Percentiles rank a stretch among this genome's conserved stretches.
Conservation (phyloP, 2,329 filamentous ascomycete genomes). For the Ceratocystiopsis minuta region DNA sequence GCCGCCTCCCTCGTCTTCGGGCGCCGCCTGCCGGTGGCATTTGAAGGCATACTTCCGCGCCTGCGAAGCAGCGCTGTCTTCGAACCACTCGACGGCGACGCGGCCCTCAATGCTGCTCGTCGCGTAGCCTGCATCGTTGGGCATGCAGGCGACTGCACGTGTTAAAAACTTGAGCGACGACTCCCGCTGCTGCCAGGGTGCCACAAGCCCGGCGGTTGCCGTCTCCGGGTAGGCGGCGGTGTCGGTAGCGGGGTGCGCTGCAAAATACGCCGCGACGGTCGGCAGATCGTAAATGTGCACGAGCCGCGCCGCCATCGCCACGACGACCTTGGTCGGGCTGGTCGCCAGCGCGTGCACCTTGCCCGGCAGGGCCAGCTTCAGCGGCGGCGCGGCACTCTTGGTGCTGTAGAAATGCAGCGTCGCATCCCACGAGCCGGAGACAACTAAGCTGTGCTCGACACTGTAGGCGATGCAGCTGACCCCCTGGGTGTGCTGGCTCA, state of each 20-base stretch:
- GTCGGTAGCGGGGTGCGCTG: constrained; percentile 17
- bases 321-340: constrained; percentile 64
- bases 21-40: constrained; percentile 66
- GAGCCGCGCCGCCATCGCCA: constrained; percentile 88
- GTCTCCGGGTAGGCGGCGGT: neutral
- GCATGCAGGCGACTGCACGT: constrained; percentile 85
- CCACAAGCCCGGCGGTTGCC: constrained; percentile 30
- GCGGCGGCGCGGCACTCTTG: neutral
- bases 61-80: constrained; percentile 71
- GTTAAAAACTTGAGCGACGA: constrained; percentile 94
- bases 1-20: constrained; percentile 41
- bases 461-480: constrained; percentile 77
- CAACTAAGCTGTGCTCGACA: constrained; percentile 55
- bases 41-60: constrained; percentile 97
- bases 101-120: constrained; percentile 85
- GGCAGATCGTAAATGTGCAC: constrained; percentile 86
- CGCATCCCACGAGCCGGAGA: constrained; percentile 87
- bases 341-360: constrained; percentile 81
- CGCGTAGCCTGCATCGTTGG: constrained; percentile 85
- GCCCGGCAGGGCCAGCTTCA: constrained; percentile 39
- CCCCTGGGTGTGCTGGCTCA: constrained; percentile 63
- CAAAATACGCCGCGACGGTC: constrained; percentile 38
- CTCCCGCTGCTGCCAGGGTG: constrained; percentile 86
- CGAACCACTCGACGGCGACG: constrained; percentile 96
- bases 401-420: constrained; percentile 73